Base-by-base conservation (phyloP, 2,329 filamentous ascomycete genomes). In the Cercospora nicotianae region DNA sequence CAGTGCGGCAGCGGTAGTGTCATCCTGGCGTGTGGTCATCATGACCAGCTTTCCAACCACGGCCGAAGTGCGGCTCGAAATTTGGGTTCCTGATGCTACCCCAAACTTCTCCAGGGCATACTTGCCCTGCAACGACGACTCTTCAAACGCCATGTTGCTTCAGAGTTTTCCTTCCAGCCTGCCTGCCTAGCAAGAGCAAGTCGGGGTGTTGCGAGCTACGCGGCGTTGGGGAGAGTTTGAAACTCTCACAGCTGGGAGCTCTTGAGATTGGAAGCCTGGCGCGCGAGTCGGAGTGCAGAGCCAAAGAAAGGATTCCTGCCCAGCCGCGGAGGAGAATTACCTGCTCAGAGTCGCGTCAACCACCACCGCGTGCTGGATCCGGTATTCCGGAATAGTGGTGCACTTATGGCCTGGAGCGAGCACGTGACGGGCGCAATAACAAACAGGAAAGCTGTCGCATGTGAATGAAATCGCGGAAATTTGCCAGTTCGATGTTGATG, bases 71-170 rank as follows among this genome's bases (percentile, higher is more conserved):
- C 76, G 75, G 62, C 58, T 72, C n/a, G 75, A 72, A 48, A 79
- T 76, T 67, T 73, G 71, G 53, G 72, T 78, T 61, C 74, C 75
- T 8, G 73, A 71, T 61, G 69, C 67, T 51, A 78, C 70, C 51
- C 66, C 70, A 42, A 76, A 63, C n/a, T 68, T 70, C 58, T 74
- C 67, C 12, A 76, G 55, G 63, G 70, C 61, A 70, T 75, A 75
- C 28, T 61, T 73, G 51, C 48, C 58, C 5, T 60, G 45, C 31
- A 77, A 69, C 9, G 60, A 57, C 16, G 64, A 63, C 16, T 71
- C 68, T 64, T 72, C 71, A 51, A 71, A 53, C 30, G 69, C 60
- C 70, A 75, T 74, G 26, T 42, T 59, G 53, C 53, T 68, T 51
- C 42, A 36, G 20, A 23, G 23, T 20, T 28, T 23, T 45, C 7